These are phyloP conservation scores for Vaccinium myrtillus DNA, from an alignment of 148 eudicot genomes.

Conservation along the genomic window DNA sequence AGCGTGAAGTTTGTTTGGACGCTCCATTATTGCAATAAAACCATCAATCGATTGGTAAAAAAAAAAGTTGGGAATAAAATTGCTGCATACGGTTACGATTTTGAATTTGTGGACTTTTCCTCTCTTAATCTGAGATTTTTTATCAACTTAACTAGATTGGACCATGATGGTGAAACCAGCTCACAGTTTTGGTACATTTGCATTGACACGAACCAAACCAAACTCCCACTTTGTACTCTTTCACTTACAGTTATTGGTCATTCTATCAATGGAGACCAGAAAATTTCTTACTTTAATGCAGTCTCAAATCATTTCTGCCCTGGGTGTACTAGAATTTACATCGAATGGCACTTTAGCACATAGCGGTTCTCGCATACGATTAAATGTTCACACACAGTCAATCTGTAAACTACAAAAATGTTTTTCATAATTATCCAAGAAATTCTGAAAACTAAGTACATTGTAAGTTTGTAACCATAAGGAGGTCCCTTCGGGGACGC, in stretches of 20 bases:
- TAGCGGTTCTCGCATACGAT: background rate
- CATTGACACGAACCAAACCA: background rate
- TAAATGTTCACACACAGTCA: background rate
- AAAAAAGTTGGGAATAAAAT: too few species aligned
- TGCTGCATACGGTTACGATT: too few species aligned
- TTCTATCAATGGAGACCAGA: background rate
- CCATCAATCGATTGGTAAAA: too few species aligned
- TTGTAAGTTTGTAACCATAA: background rate
- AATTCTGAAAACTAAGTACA: constrained; percentile 3
- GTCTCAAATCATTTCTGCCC: background rate
- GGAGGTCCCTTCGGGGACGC: too few species aligned
- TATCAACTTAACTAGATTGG: background rate
- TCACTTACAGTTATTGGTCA: background rate
- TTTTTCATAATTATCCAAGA: background rate
- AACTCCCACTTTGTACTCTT: background rate
- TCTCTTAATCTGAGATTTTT: too few species aligned
- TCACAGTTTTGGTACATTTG: background rate
- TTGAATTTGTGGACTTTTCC: background rate
- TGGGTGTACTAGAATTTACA: background rate
- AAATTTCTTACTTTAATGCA: background rate
- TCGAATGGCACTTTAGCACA: background rate
- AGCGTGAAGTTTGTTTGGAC: too few species aligned
- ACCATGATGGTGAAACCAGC: background rate
- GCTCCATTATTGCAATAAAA: too few species aligned
- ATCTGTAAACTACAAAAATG: background rate